Evolutionary conservation across 176 grass and related monocot genomes (phyloP).

Genomic region (Secale cereale): DNA sequence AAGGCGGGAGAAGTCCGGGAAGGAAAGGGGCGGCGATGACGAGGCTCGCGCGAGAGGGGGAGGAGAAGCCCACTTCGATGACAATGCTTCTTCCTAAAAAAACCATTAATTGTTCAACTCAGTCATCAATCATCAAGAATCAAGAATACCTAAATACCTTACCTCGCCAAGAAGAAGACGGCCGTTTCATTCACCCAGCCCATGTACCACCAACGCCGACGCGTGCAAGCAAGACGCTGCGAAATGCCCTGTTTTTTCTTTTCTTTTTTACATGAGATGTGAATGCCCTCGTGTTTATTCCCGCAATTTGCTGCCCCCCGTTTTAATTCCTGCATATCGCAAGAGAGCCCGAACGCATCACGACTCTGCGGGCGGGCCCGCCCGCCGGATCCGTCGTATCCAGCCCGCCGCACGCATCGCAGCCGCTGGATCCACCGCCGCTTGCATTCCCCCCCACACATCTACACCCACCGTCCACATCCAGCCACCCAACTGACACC

Average conservation of each 20-base stretch:
- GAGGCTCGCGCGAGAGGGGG: too few species aligned
- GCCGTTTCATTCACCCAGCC: not conserved
- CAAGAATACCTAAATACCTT: not conserved
- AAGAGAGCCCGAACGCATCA: not conserved
- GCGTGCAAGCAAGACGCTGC: not conserved
- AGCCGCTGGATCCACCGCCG: constrained; percentile 3
- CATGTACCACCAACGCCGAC: not conserved
- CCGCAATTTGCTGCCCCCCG: too few species aligned
- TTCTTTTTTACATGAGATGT: too few species aligned
- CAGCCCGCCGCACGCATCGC: not conserved
- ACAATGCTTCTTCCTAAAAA: too few species aligned
- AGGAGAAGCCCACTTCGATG: too few species aligned
- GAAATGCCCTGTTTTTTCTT: too few species aligned
- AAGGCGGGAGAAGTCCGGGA: too few species aligned
- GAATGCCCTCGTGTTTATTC: too few species aligned
- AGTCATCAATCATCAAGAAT: too few species aligned
- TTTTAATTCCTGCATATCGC: too few species aligned
- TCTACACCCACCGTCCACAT: not conserved
- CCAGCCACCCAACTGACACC: not conserved
- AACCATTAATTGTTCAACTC: too few species aligned
- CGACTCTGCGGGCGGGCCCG: not conserved
- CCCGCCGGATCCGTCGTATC: not conserved
- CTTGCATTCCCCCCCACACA: not conserved
- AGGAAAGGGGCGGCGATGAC: too few species aligned
- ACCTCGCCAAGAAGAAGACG: not conserved